Evolutionary conservation across 345 rosid species (phyloP), one percentile per base, ranked within the genome.

Genomic region (Mallotus nudiflorus): DNA sequence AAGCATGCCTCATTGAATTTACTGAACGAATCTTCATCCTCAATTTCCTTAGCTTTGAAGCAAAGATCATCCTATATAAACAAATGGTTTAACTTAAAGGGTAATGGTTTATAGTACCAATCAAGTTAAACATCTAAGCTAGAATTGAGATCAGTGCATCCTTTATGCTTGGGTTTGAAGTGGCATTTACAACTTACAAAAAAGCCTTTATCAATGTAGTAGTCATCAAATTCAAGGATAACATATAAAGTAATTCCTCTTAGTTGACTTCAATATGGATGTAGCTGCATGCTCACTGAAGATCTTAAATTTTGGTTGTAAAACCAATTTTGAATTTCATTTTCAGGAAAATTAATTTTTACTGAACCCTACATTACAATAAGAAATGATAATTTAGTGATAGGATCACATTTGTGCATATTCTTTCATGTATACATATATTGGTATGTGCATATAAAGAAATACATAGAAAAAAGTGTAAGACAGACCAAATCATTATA

Each of bases 61-160:
- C 63, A 59, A 9, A 45, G 45, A 59, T 59, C 63, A 59, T 59
- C 63, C 63, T 45, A 59, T 59, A 35, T 10, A 59, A 59, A 59
- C 45, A 59, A 59, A 59, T 59, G 45, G 35, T n/a, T 28, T 57
- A 42, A 57, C 62, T 57, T 57, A 18, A 57, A 57, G 62, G 62
- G 13, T 16, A 54, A 12, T 5, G 18, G 5, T 53, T 24, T 54
- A 1, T 6, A 16, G 31, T 33, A 18, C 22, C 42, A 16, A 5
- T 57, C 31, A 22, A 53, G 16, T 22, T 22, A 31, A 31, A 29
- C 29, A 8, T 18, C 18, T 42, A 8, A 8, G 3, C 1, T 57
- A 42, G 31, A 57, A 57, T 15, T 57, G 1, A 31, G 22, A 33
- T 57, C 24, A 19, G 13, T 31, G 62, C 42, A 1, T 57, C 62